These are phyloP conservation scores for Termitomyces sp. DNA, from an alignment of 768 basidiomycete species.

Conservation along the genomic window DNA sequence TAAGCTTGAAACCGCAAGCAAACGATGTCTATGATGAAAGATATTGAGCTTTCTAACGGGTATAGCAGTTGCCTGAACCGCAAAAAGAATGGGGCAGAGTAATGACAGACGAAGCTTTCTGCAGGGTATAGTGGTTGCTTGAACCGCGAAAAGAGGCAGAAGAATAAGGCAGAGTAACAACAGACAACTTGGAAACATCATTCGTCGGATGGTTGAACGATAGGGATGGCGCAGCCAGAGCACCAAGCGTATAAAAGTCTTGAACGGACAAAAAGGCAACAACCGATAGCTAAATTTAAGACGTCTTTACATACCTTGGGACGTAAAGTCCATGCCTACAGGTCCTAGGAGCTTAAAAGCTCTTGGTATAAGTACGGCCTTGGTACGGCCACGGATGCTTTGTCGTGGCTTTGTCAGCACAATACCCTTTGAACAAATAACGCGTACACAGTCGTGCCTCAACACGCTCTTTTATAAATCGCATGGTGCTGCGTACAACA, in stretches of 20 bases:
- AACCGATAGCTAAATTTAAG: neutral
- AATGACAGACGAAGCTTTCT: neutral
- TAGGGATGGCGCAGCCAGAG: slow-evolving; percentile 9
- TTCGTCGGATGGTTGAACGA: neutral
- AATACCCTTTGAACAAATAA: neutral
- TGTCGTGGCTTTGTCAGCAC: slow-evolving; percentile 8
- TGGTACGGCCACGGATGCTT: too few relatives aligned
- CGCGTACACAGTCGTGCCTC: slow-evolving; percentile 2
- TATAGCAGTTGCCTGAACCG: slow-evolving; percentile 5
- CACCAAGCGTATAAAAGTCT: neutral
- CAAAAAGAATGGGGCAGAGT: neutral
- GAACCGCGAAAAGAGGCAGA: slow-evolving; percentile 4
- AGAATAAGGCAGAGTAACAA: slow-evolving; percentile 8
- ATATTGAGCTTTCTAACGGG: slow-evolving; percentile 4
- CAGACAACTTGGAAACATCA: slow-evolving; percentile 6
- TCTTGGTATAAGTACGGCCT: too few relatives aligned
- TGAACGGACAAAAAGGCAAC: neutral
- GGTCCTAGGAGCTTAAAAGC: neutral
- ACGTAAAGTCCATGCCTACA: neutral
- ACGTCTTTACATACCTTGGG: neutral
- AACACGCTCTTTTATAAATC: too few relatives aligned
- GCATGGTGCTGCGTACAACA: too few relatives aligned
- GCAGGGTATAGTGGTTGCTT: slow-evolving; percentile 8
- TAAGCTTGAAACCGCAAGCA: neutral
- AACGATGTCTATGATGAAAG: neutral